These are phyloP conservation scores for Hemileccinum rubropunctum DNA, from an alignment of 768 basidiomycete species.

Conservation along the genomic window DNA sequence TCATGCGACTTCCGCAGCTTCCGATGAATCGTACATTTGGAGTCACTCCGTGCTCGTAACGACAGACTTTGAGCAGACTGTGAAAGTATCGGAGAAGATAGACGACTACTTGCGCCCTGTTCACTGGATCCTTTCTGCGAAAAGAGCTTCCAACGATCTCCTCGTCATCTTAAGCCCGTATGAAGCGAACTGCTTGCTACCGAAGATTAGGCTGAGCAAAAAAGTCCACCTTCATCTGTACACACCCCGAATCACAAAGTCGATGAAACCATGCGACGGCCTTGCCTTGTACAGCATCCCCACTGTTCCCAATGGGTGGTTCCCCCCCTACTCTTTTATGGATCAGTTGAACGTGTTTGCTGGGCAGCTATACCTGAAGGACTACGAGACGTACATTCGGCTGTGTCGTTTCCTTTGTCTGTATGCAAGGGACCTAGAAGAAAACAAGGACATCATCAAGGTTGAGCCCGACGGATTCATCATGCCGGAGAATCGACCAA, in stretches of 20 bases:
- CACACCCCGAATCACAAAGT: constrained; percentile 34
- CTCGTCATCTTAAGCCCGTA: constrained; percentile 40
- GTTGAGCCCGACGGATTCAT: constrained; percentile 22
- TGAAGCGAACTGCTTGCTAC: constrained; percentile 39
- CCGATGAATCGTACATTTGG: constrained; percentile 21
- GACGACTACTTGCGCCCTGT: constrained; percentile 39
- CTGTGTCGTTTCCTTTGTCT: constrained; percentile 39
- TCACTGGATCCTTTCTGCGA: constrained; percentile 43
- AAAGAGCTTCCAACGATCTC: constrained; percentile 22
- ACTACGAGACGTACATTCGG: constrained; percentile 31
- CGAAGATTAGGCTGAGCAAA: constrained; percentile 33
- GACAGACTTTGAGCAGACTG: constrained; percentile 12
- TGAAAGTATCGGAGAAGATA: constrained; percentile 3
- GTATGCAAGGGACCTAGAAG: constrained; percentile 41
- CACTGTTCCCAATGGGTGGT: constrained; percentile 14
- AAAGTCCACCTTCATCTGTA: constrained; percentile 42
- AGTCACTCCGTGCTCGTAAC: constrained; percentile 13
- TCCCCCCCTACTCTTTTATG: constrained; percentile 12
- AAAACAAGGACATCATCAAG: constrained; percentile 38
- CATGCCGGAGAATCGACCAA: constrained; percentile 4
- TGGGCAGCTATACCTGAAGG: constrained; percentile 42
- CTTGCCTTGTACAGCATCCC: constrained; percentile 24
- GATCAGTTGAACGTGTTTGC: constrained; percentile 43
- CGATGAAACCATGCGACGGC: constrained; percentile 37
- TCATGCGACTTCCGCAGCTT: constrained; percentile 1